phyloP scores from a whole-genome alignment of 371 early-diverging fungal species.

The Mortierella sp. region DNA sequence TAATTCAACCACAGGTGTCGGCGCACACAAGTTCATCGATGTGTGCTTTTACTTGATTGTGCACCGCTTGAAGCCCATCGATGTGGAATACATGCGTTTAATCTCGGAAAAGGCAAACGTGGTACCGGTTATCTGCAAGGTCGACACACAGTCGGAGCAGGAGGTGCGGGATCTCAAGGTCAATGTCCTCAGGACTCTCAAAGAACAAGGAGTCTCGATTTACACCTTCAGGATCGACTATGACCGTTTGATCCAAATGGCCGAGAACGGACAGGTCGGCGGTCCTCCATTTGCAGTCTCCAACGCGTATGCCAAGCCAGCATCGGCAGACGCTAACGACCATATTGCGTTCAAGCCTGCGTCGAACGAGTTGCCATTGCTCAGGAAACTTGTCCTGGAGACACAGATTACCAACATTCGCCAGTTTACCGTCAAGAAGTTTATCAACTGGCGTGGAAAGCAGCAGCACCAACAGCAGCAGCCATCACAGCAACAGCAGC shows the following conservation, averaged over 20 bases:
- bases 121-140: conserved; percentile 74
- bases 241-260: conserved; percentile 38
- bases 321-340: conserved; percentile 30
- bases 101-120: conserved; percentile 71
- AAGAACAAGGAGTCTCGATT: conserved; percentile 61
- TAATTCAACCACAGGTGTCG: conserved; percentile 21
- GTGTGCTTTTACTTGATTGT: conserved; percentile 76
- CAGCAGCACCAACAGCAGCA: conserved; percentile 33
- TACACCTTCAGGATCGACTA: conserved; percentile 53
- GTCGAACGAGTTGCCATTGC: conserved; percentile 41
- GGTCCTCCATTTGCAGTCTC: conserved; percentile 59
- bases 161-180: conserved; percentile 72
- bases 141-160: conserved; percentile 73
- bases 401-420: conserved; percentile 65
- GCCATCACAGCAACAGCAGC: background rate
- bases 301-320: conserved; percentile 18
- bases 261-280: conserved; percentile 42
- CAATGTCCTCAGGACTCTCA: conserved; percentile 62
- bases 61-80: conserved; percentile 77
- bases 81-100: conserved; percentile 78
- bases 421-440: conserved; percentile 66
- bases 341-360: conserved; percentile 44
- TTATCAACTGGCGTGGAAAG: conserved; percentile 66
- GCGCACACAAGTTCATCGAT: conserved; percentile 75
- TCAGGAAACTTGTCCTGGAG: conserved; percentile 61